Percentiles rank a stretch among this genome's conserved stretches.
phyloP scores from a whole-genome alignment of 108 stramenopile species.

The Tribonema minus region DNA sequence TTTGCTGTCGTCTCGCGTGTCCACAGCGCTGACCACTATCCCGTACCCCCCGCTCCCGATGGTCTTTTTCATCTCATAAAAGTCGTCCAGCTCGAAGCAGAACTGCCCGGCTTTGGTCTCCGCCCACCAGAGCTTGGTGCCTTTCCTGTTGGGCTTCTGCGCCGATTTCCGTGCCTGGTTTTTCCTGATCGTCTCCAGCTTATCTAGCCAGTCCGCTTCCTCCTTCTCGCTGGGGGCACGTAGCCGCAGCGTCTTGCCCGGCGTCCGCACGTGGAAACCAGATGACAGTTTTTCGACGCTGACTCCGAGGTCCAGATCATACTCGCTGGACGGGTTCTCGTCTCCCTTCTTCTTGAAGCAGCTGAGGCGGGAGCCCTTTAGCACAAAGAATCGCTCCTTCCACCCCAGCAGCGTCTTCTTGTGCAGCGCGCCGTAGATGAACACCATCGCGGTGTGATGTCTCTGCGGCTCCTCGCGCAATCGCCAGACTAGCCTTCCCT shows the following conservation, averaged over 20 bases:
- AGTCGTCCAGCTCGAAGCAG: conserved; percentile 40
- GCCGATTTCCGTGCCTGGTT: conserved; percentile 19
- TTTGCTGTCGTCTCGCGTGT: conserved; percentile 29
- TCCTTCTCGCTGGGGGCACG: conserved; percentile 23
- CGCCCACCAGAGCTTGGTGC: conserved; percentile 46
- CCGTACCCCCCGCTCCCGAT: conserved; percentile 96
- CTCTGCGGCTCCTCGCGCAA: too few relatives aligned
- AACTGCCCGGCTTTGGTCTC: conserved; percentile 38
- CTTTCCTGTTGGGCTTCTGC: conserved; percentile 5
- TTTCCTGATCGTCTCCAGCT: conserved; percentile 19
- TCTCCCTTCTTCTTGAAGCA: conserved; percentile 34
- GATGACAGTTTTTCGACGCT: too few relatives aligned
- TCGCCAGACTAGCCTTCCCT: too few relatives aligned
- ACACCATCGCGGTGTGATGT: conserved; percentile 32
- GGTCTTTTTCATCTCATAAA: conserved; percentile 45
- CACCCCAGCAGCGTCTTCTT: conserved; percentile 28
- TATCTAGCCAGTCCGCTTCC: conserved; percentile 26
- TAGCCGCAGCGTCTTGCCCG: conserved; percentile 7
- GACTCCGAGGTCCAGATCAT: conserved; percentile 22
- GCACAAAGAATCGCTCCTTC: conserved; percentile 35
- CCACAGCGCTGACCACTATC: conserved; percentile 78
- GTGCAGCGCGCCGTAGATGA: conserved; percentile 22
- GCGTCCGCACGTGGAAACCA: conserved; percentile 23
- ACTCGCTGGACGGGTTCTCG: conserved; percentile 12
- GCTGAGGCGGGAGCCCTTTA: conserved; percentile 25